Evolutionary conservation across 1,139 yeast genomes (phyloP), one percentile per base, ranked within the genome.

Genomic region (Hansenula sp.): DNA sequence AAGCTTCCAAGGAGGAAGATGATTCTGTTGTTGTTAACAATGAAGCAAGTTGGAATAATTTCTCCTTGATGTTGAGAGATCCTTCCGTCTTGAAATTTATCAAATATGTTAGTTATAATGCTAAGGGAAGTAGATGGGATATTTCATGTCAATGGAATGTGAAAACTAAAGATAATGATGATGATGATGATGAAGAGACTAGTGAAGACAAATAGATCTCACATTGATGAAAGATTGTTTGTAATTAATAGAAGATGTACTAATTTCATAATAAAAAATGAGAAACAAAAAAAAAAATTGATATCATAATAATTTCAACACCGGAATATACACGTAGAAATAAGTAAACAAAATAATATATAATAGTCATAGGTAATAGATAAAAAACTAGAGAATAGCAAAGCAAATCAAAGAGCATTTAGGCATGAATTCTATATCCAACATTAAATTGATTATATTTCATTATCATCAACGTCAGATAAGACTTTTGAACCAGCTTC

Each of bases 71-170:
- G 71, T 74, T 87, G 49, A 73, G 98, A 55, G 99, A 93, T 59
- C 81, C 86, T 6, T 78, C 83, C 40, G 91, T 93, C 25, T 70
- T 94, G 62, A 86, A 93, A 62, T 94, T 94, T 63, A 82, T 93
- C 51, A 94, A 94, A 62, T 94, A 93, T 58, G 94, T 93, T 9
- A 87, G 96, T 61, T 79, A 79, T 61, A 80, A 80, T 53, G 97
- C 98, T 8, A 81, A 81, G 50, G 96, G 97, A 1, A 83, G 95
- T 32, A 74, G 99, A 59, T 94, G 97, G 97, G 99, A 94, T 59
- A 69, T 93, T 34, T 72, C 76, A 33, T 81, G 86, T 47, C 87
- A 84, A 57, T 91, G 96, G 94, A 81, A 80, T 53, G 84, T 88
- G 17, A 75, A 72, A 47, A 66, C 67, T 25, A 67, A 58, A 9